Base-by-base conservation (phyloP, 805 yeast species). In the Wickerhamiella sergipiensis region DNA sequence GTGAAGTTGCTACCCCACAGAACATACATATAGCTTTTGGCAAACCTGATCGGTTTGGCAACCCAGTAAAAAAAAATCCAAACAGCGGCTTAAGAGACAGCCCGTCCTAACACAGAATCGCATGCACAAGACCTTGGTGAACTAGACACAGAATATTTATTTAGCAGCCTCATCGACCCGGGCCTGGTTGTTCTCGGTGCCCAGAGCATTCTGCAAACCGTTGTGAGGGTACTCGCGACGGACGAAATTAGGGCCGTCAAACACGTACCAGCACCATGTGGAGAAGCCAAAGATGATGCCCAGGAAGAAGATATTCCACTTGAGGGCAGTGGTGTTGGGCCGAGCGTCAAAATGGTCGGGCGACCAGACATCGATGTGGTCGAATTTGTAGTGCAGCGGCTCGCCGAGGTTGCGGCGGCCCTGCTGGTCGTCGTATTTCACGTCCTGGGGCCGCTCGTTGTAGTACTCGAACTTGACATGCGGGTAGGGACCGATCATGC, bases 331-430 rank as follows among this genome's bases (percentile, higher is more conserved):
- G 45, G 66, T 62, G 66, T 83, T 82, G 40, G 76, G 69, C 33
- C 79, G 83, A 39, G 71, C 65, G 58, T 80, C 79, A 64, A 72
- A 78, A 61, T 80, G 75, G 61, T 85, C 94, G 12, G 95, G 92
- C 8, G 95, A 77, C 95, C 95, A 85, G 73, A 84, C 75, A 65
- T 85, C 89, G 61, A 80, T 72, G 65, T 77, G 69, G 62, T 85
- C 95, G 57, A 81, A 83, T 59, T 80, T 78, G 50, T 80, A 78
- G 64, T 80, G 80, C 56, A 85, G 65, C 15, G 87, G 85, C 55
- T 85, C 88, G 56, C 78, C 76, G 57, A 77, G 72, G 71, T 85
- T 85, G 68, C 94, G 79, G 70, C 90, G 77, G 65, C 81, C 77
- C 67, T 85, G 94, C 59, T 71, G 84, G 64, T 85, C 90, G 64